Percentiles rank a stretch among this genome's conserved stretches.
Evolutionary conservation across 2,329 filamentous ascomycete genomes (phyloP).

Genomic region (Phoma sp.): DNA sequence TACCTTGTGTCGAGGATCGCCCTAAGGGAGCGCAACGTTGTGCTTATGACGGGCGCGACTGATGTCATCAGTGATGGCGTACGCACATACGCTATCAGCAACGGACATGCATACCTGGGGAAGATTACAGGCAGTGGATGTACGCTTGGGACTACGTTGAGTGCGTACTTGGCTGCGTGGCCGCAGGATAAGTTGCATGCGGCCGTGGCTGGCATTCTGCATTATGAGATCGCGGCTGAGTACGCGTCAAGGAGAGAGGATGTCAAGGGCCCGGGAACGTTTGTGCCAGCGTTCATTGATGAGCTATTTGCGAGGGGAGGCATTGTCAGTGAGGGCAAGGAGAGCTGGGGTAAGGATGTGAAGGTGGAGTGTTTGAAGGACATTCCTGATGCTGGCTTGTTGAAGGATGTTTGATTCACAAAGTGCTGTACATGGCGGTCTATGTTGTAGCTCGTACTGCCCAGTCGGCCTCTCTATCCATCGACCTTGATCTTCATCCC

Average conservation of each 20-base stretch:
- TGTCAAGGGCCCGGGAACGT: conserved; percentile 82
- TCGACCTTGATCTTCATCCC: conserved; percentile 65
- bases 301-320: conserved; percentile 57
- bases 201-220: conserved; percentile 73
- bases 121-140: conserved; percentile 80
- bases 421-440: too few species aligned
- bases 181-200: conserved; percentile 63
- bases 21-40: conserved; percentile 70
- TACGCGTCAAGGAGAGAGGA: conserved; percentile 63
- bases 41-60: conserved; percentile 81
- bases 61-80: conserved; percentile 81
- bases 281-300: conserved; percentile 86
- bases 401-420: conserved; percentile 27
- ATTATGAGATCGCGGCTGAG: conserved; percentile 82
- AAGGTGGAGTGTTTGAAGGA: conserved; percentile 30
- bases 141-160: conserved; percentile 81
- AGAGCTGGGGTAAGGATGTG: conserved; percentile 17
- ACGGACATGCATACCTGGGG: conserved; percentile 77
- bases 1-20: conserved; percentile 72
- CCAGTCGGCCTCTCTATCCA: too few species aligned
- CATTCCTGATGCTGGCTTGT: conserved; percentile 28
- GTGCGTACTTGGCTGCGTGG: conserved; percentile 69
- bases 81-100: conserved; percentile 71
- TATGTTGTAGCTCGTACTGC: too few species aligned
- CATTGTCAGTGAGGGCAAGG: conserved; percentile 21